Conservation (phyloP, 345 rosid species). For the Eucalyptus sp. region DNA sequence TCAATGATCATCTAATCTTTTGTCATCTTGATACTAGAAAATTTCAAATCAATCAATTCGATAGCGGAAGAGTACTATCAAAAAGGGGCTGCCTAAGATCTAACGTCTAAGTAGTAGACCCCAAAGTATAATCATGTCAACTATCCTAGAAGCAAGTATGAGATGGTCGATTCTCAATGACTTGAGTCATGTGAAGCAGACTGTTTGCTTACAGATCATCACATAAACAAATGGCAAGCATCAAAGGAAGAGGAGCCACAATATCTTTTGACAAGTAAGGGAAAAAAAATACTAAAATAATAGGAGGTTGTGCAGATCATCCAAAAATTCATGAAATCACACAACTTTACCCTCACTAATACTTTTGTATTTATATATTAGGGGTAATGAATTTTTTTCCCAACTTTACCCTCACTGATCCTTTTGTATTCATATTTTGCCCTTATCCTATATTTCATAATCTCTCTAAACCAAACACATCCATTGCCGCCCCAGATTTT, state of each 20-base stretch:
- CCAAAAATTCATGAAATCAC: background rate
- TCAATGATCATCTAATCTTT: slow-evolving; percentile 66
- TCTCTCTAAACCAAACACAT: no score
- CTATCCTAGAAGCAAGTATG: background rate
- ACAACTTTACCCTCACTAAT: background rate
- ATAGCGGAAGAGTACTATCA: background rate
- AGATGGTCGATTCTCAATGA: background rate
- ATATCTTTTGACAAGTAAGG: background rate
- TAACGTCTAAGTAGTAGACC: background rate
- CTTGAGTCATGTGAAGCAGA: background rate
- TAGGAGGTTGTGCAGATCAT: background rate
- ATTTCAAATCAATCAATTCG: background rate
- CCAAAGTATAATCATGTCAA: background rate
- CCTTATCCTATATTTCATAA: no score
- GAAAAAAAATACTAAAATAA: background rate
- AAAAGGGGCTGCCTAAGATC: background rate
- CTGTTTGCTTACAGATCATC: no score
- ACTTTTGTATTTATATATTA: no score
- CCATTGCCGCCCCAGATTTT: no score
- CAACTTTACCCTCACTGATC: no score
- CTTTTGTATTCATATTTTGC: no score
- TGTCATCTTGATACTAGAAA: slow-evolving; percentile 22
- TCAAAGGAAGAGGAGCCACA: background rate
- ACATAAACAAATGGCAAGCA: no score
- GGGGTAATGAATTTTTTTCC: no score